These are phyloP conservation scores for Fusarium verrucosum DNA, from an alignment of 2,329 filamentous ascomycete species.

Conservation along the genomic window DNA sequence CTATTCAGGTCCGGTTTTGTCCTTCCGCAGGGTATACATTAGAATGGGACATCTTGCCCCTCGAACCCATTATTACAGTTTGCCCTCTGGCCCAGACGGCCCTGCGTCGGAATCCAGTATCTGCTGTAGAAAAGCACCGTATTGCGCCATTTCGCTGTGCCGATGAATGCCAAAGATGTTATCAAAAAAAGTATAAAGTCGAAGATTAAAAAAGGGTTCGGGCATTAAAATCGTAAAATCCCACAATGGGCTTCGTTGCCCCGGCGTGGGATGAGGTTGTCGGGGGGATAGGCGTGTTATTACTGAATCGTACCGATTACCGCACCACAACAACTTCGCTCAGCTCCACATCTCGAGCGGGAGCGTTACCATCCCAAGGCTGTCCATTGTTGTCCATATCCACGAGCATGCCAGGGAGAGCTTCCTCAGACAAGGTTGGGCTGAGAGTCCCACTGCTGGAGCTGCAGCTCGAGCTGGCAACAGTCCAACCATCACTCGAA, in stretches of 20 bases:
- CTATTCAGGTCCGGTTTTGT: conserved; percentile 47
- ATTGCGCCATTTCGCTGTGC: conserved; percentile 54
- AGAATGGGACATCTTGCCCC: conserved; percentile 29
- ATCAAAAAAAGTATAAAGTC: conserved; percentile 42
- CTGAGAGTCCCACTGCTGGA: conserved; percentile 61
- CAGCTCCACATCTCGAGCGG: conserved; percentile 55
- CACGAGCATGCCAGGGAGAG: conserved; percentile 48
- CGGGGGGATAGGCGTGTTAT: conserved; percentile 4
- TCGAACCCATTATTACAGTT: conserved; percentile 44
- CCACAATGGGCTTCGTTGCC: conserved; percentile 21
- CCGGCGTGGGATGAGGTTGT: conserved; percentile 24
- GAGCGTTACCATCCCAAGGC: conserved; percentile 37
- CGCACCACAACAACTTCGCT: conserved; percentile 57
- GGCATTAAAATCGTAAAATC: conserved; percentile 46
- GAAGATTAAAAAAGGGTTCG: conserved; percentile 47
- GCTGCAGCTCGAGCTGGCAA: conserved; percentile 75
- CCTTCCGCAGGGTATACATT: conserved; percentile 45
- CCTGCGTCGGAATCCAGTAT: conserved; percentile 43
- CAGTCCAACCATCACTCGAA: conserved; percentile 88
- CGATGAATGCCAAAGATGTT: conserved; percentile 54
- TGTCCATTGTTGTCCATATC: conserved; percentile 52
- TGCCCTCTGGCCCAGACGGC: conserved; percentile 41
- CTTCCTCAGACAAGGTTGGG: conserved; percentile 59
- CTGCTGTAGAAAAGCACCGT: conserved; percentile 45
- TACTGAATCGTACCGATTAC: conserved; percentile 38